phyloP scores from a whole-genome alignment of 2,329 filamentous ascomycete species.

The Monosporascus sp. region DNA sequence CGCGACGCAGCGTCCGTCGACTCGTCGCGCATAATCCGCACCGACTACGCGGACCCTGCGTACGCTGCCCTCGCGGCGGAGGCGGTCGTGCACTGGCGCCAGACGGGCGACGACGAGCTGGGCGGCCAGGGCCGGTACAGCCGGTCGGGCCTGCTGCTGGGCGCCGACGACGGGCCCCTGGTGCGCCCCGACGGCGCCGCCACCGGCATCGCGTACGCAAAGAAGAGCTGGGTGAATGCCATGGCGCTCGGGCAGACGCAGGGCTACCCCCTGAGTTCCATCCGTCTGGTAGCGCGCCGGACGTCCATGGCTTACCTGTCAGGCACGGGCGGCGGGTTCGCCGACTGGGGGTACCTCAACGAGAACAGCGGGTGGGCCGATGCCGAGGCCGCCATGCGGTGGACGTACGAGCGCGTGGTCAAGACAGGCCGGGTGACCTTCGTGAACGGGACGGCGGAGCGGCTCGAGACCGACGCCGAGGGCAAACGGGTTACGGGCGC shows the following conservation, averaged over 20 bases:
- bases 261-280: slow-evolving; percentile 29
- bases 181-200: slow-evolving; percentile 31
- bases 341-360: slow-evolving; percentile 70
- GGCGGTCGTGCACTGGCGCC: slow-evolving; percentile 67
- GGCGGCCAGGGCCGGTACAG: slow-evolving; percentile 63
- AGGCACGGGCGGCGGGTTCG: slow-evolving; percentile 47
- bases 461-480: slow-evolving; percentile 32
- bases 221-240: slow-evolving; percentile 58
- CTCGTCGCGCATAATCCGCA: slow-evolving; percentile 57
- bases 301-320: slow-evolving; percentile 40
- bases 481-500: slow-evolving; percentile 50
- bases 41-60: slow-evolving; percentile 75
- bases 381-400: slow-evolving; percentile 64
- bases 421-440: slow-evolving; percentile 52
- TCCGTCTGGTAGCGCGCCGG: slow-evolving; percentile 40
- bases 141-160: slow-evolving; percentile 64
- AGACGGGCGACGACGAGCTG: slow-evolving; percentile 45
- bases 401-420: slow-evolving; percentile 50
- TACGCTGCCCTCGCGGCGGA: slow-evolving; percentile 70
- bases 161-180: slow-evolving; percentile 41
- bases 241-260: slow-evolving; percentile 40
- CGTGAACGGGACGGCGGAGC: slow-evolving; percentile 42
- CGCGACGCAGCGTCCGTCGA: slow-evolving; percentile 58
- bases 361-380: slow-evolving; percentile 74
- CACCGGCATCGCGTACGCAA: slow-evolving; percentile 53